Percentiles rank a stretch among this genome's conserved stretches.
These are phyloP conservation scores for Cruciata laevipes DNA, from an alignment of 257 asterid species.

Conservation along the genomic window DNA sequence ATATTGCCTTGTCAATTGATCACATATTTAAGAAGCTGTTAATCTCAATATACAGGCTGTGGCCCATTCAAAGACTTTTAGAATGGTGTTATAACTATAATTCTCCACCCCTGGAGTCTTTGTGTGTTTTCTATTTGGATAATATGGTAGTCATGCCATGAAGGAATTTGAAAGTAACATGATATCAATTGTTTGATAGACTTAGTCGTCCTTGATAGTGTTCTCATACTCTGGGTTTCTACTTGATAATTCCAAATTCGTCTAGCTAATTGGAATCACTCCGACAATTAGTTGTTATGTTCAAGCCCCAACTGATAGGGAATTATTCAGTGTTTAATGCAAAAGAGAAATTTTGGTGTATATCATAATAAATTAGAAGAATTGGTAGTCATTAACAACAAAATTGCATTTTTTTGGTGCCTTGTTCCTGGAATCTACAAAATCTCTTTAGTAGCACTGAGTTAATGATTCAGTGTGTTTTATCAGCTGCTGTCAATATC, in stretches of 20 bases:
- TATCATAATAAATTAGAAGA: too few species aligned
- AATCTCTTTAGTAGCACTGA: neutral
- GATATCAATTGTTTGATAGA: neutral
- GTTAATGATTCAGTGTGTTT: neutral
- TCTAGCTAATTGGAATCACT: neutral
- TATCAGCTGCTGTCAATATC: neutral
- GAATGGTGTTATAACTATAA: too few species aligned
- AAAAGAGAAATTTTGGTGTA: neutral
- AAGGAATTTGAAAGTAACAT: too few species aligned
- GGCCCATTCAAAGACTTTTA: too few species aligned
- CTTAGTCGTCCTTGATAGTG: neutral
- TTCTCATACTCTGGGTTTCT: neutral
- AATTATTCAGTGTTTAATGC: too few species aligned
- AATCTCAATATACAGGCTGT: neutral
- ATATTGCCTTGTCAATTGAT: neutral
- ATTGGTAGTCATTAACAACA: neutral
- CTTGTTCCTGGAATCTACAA: neutral
- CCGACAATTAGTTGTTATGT: too few species aligned
- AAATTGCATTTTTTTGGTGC: neutral
- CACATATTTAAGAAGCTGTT: neutral
- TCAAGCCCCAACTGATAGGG: neutral
- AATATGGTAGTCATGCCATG: too few species aligned
- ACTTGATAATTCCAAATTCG: neutral
- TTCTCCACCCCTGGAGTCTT: neutral
- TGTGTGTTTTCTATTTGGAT: neutral